These are phyloP conservation scores for Colletotrichum incanum DNA, from an alignment of 2,329 filamentous ascomycete species.

Conservation along the genomic window DNA sequence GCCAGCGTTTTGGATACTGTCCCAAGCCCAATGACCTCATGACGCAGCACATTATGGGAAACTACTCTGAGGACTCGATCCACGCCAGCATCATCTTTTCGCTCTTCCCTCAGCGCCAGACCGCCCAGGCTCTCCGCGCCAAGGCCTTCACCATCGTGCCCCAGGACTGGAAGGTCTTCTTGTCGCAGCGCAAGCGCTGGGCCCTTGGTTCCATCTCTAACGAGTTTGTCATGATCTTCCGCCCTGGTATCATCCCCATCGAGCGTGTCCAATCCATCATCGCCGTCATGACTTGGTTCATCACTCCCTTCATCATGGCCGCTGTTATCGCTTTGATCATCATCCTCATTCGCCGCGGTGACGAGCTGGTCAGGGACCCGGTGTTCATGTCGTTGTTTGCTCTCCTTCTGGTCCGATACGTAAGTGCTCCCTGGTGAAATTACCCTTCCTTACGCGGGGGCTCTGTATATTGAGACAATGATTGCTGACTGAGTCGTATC, in stretches of 20 bases:
- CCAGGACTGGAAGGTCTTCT: slow-evolving; percentile 61
- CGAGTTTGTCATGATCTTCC: slow-evolving; percentile 65
- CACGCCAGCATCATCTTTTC: slow-evolving; percentile 66
- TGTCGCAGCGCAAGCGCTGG: slow-evolving; percentile 66
- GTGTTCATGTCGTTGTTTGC: slow-evolving; percentile 57
- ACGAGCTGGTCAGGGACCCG: slow-evolving; percentile 53
- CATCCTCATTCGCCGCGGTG: slow-evolving; percentile 53
- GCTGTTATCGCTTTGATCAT: slow-evolving; percentile 56
- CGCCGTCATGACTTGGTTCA: slow-evolving; percentile 63
- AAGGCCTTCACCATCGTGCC: slow-evolving; percentile 64
- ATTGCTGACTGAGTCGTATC: slow-evolving; percentile 25
- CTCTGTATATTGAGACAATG: not conserved
- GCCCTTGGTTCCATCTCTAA: slow-evolving; percentile 64
- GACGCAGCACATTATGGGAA: slow-evolving; percentile 65
- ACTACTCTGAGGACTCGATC: slow-evolving; percentile 65
- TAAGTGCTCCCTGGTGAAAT: slow-evolving; percentile 50
- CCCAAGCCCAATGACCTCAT: slow-evolving; percentile 65
- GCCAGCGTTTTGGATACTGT: slow-evolving; percentile 64
- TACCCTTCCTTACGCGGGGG: not conserved
- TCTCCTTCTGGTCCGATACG: slow-evolving; percentile 57
- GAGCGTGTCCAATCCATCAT: slow-evolving; percentile 62
- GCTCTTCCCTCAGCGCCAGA: slow-evolving; percentile 60
- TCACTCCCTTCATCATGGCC: slow-evolving; percentile 62
- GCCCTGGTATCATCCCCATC: slow-evolving; percentile 58
- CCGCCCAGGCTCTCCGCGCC: slow-evolving; percentile 62